Base-by-base conservation (phyloP, 2,329 filamentous ascomycete genomes). In the Ceratocystis albifundus region DNA sequence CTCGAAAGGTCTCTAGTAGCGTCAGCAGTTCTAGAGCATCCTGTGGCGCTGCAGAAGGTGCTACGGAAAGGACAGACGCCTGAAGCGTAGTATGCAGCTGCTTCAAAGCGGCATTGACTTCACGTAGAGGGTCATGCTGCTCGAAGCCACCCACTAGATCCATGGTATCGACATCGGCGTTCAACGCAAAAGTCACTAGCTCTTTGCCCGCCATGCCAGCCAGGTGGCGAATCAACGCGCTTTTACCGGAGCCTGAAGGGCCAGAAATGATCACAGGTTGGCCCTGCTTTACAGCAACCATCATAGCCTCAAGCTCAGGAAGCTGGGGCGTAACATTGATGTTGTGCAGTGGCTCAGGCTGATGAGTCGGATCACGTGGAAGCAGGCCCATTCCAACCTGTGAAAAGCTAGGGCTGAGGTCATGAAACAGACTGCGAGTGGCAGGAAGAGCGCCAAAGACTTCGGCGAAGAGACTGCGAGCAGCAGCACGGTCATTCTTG, bases 61-160 rank as follows among this genome's bases (percentile, higher is more conserved):
- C 72, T 6, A 78, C 73, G 0, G 74, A 75, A 68, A 85, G 75
- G 41, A 82, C 75, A 20, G 78, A 80, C 2, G 73, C 72, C 65
- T 84, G 81, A 20, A 88, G 72, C 66, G 81, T 81, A 4, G 76
- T 72, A 12, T 78, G 76, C 12, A 89, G 72, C 41, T 72, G 71
- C 61, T 82, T 77, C 32, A 85, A 73, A 12, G 75, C 72, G n/a
- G 79, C 78, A 65, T 88, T 86, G 3, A 89, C 79, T 69, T 88
- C 84, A 66, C 93, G 83, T 64, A 88, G 80, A 25, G 89, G 85
- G 73, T 99, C 94, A 20, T 90, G 86, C 75, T 99, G 94, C 74
- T 99, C 94, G 73, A 96, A 99, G 0, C 94, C 94, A 72, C 94
- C 94, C 66, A 99, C 90, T 66, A 99, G 84, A 75, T 99, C 94